Base-by-base conservation (phyloP, 345 rosid species). In the Triadica sebifera region DNA sequence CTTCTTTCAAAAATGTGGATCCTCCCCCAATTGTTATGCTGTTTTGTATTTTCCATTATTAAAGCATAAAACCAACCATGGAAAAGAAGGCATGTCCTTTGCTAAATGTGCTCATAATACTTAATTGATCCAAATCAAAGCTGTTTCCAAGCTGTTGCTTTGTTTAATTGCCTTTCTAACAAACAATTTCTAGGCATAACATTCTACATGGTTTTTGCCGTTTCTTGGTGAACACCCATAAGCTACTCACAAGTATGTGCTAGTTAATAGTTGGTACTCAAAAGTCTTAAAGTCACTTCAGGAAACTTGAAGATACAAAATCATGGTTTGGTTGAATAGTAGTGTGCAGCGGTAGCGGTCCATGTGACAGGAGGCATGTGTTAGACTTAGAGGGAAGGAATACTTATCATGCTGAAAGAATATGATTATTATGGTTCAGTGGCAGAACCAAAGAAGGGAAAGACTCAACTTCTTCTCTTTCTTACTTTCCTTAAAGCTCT, bases 371-470 rank as follows among this genome's bases (percentile, higher is more conserved):
- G 34, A 29, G 34, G 34, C 41, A 24, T 68, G 43, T 51, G 0
- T 49, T n/a, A n/a, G n/a, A n/a, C n/a, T 68, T 29, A 45, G 25
- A 67, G 58, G 58, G 41, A 16, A 34, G 59, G 71, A 68, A 50
- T 6, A 15, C 12, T 50, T 57, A 43, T 24, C 22, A 7, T 29
- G 4, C 56, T 68, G 53, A 12, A 68, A 50, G 8, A 41, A 24
- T 68, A 46, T 67, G 57, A 41, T 17, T 2, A 61, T 19, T 52
- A 55, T 69, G 61, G 24, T 38, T 53, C 49, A 52, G 19, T 69
- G 24, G 45, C 38, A 51, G 49, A 39, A n/a, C 49, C 22, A 17
- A 64, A 64, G 68, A 34, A 50, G 45, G 71, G 58, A 67, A 68
- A 68, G 58, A 25, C 70, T 67, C 43, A 6, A 29, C 2, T n/a